These are phyloP conservation scores for Lactifluus hygrophoroides DNA, from an alignment of 768 basidiomycete genomes.

Conservation along the genomic window DNA sequence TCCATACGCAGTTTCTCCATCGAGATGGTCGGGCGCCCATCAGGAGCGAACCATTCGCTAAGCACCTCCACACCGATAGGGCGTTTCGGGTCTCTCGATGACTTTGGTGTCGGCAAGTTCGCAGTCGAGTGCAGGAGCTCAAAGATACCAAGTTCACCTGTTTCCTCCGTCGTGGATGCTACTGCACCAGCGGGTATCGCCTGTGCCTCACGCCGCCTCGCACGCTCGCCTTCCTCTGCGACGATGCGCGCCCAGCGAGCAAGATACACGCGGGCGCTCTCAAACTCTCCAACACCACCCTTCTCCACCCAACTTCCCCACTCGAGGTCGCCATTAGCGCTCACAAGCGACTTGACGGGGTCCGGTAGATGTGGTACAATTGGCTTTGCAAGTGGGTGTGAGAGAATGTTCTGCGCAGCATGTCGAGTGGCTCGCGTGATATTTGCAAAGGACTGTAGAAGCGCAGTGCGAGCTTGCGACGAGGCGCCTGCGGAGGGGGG, in stretches of 20 bases:
- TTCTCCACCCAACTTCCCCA: constrained; percentile 94
- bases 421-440: constrained; percentile 90
- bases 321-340: constrained; percentile 83
- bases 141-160: constrained; percentile 66
- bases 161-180: constrained; percentile 19
- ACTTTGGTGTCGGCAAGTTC: constrained; percentile 72
- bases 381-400: constrained; percentile 92
- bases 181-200: constrained; percentile 46
- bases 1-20: constrained; percentile 66
- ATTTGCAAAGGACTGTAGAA: constrained; percentile 91
- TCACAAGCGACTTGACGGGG: constrained; percentile 84
- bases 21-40: constrained; percentile 58
- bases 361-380: constrained; percentile 95
- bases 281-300: constrained; percentile 91
- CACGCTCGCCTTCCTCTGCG: constrained; percentile 94
- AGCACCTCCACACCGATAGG: constrained; percentile 71
- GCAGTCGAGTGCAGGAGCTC: constrained; percentile 74
- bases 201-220: constrained; percentile 73
- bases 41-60: constrained; percentile 67
- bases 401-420: constrained; percentile 90
- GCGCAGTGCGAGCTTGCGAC: constrained; percentile 68
- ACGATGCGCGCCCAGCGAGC: constrained; percentile 96
- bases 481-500: constrained; percentile 47
- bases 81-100: constrained; percentile 70
- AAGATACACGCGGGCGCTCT: constrained; percentile 91